phyloP scores from a whole-genome alignment of 176 grass and related monocot genomes.

The maize (Zea mays) region DNA sequence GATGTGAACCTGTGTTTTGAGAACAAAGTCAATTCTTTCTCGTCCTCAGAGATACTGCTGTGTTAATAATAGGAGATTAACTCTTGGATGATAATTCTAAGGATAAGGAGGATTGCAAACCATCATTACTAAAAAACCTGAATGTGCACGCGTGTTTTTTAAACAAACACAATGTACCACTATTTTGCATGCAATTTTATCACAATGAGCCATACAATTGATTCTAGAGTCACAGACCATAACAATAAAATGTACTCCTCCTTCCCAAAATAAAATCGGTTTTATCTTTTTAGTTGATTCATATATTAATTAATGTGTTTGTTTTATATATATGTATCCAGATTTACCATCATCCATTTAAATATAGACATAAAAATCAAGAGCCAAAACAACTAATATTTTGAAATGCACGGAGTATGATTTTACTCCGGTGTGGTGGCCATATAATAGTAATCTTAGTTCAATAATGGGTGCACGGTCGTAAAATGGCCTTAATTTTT shows the following conservation, averaged over 20 bases:
- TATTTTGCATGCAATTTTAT: neutral
- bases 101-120: neutral
- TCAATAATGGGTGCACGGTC: neutral
- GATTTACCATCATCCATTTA: no score
- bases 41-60: neutral
- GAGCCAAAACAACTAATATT: no score
- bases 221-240: neutral
- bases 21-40: neutral
- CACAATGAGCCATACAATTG: neutral
- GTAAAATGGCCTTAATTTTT: neutral
- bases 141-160: neutral
- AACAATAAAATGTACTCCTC: neutral
- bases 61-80: slow-evolving; percentile 3
- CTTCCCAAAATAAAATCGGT: no score
- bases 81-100: neutral
- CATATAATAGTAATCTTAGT: neutral
- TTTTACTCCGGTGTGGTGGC: neutral
- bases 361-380: no score
- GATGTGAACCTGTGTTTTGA: neutral
- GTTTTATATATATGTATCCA: no score
- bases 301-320: no score
- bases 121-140: neutral
- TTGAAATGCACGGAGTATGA: neutral
- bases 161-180: neutral
- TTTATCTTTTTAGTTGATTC: no score